Evolutionary conservation across 1,139 yeast genomes (phyloP).

Genomic region (Blastobotrys capitulatus): DNA sequence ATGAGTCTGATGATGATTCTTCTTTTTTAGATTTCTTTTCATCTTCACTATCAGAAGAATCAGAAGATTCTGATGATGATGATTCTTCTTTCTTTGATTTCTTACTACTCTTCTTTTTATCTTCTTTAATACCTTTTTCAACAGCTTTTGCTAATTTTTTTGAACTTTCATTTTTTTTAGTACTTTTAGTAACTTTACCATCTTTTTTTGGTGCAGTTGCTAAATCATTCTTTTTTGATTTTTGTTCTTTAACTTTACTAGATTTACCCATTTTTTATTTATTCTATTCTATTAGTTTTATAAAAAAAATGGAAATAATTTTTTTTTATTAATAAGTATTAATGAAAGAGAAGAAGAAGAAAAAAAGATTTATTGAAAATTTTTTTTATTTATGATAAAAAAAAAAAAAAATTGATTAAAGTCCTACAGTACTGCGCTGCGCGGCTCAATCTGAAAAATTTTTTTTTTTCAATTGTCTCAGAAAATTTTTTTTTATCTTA

Average conservation of each 20-base stretch:
- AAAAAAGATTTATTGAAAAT: background rate
- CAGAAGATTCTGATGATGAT: constrained; percentile 23
- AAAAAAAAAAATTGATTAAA: constrained; percentile 4
- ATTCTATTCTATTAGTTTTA: too few species aligned
- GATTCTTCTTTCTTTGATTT: constrained; percentile 22
- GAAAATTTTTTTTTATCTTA: too few species aligned
- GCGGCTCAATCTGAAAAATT: too few species aligned
- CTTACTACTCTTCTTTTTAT: constrained; percentile 23
- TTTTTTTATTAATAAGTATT: background rate
- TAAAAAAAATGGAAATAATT: too few species aligned
- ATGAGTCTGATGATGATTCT: constrained; percentile 26
- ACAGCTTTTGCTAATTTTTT: constrained; percentile 9
- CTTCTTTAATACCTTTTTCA: constrained; percentile 21
- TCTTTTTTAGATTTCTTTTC: constrained; percentile 16
- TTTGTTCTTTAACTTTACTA: constrained; percentile 13
- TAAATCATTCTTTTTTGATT: background rate
- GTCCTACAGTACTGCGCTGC: too few species aligned
- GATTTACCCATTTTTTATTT: constrained; percentile 15
- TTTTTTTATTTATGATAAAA: background rate
- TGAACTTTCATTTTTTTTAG: constrained; percentile 17
- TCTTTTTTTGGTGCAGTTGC: background rate
- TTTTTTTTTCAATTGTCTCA: too few species aligned
- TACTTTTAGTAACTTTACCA: constrained; percentile 7
- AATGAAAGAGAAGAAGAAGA: background rate
- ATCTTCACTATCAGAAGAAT: constrained; percentile 21